These are phyloP conservation scores for Solanum bulbocastanum DNA, from an alignment of 257 asterid species.

Conservation along the genomic window DNA sequence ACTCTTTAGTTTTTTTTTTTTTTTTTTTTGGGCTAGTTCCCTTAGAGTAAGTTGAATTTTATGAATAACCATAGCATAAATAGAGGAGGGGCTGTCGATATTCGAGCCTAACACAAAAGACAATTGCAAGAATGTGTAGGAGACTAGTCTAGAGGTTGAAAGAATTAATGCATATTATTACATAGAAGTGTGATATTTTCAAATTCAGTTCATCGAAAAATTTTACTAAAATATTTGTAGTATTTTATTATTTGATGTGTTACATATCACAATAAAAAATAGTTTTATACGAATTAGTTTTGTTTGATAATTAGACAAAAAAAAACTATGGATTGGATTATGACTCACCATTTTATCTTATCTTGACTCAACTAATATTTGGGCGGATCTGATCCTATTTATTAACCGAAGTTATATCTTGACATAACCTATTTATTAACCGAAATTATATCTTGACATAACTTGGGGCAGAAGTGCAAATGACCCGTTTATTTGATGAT, in stretches of 20 bases:
- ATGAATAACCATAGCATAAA: background rate
- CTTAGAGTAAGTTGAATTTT: background rate
- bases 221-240: no score
- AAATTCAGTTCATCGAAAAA: no score
- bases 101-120: background rate
- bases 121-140: background rate
- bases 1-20: no score
- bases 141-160: background rate
- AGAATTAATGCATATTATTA: no score
- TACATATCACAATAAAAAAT: no score
- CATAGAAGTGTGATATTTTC: no score
- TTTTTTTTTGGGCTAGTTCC: background rate
- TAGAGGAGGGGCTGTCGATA: background rate
- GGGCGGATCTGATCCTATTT: background rate
- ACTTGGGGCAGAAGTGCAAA: background rate
- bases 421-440: background rate
- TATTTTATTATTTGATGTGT: no score
- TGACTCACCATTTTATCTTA: background rate
- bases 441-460: rapidly evolving
- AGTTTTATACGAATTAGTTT: no score
- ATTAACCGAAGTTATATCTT: rapidly evolving
- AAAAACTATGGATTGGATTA: no score
- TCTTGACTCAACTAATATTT: background rate
- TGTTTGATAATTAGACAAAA: no score
- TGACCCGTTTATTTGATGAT: background rate